Evolutionary conservation across 1,139 yeast genomes (phyloP), one percentile per base, ranked within the genome.

Genomic region (Pichia sp.): DNA sequence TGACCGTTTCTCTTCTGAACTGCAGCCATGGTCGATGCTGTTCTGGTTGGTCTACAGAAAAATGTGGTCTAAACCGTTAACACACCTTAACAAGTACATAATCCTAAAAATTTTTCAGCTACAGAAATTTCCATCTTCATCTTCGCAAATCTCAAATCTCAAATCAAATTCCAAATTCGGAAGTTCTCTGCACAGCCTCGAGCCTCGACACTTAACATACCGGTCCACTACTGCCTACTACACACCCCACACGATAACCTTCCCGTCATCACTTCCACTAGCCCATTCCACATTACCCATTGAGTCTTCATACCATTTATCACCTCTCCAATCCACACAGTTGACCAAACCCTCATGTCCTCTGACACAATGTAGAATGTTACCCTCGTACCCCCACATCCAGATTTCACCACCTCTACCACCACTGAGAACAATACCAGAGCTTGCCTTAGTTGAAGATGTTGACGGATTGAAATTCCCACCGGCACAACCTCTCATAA

Each of bases 241-340:
- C 9, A 34, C 16, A n/a, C 80, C 81, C 88, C 88, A 81, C 6
- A 81, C 64, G 46, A 73, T 76, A 2, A 80, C 79, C 20, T 63
- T 55, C 13, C 73, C 71, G 56, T 87, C 96, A 57, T 87, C 96
- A 14, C 94, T 85, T 14, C 87, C 93, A 23, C 93, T 79, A 6
- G 57, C 59, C 59, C 59, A 55, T 42, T 55, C 58, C 13, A 43
- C 37, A 4, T 26, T 27, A 2, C 28, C 38, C 7, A 30, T 27
- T 8, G 29, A 33, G 14, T 37, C 40, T 5, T 20, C 28, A 8
- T 30, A 28, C 13, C 31, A 33, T 2, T 33, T 35, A 22, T 41
- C 45, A 5, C 47, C 49, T 70, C 78, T 77, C 94, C 94, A 87
- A 41, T 79, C 76, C 5, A 87, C 93, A 34, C 82, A 72, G 52